Base-by-base conservation (phyloP, 495 filamentous ascomycete species). In the Penicillium coprophilum region DNA sequence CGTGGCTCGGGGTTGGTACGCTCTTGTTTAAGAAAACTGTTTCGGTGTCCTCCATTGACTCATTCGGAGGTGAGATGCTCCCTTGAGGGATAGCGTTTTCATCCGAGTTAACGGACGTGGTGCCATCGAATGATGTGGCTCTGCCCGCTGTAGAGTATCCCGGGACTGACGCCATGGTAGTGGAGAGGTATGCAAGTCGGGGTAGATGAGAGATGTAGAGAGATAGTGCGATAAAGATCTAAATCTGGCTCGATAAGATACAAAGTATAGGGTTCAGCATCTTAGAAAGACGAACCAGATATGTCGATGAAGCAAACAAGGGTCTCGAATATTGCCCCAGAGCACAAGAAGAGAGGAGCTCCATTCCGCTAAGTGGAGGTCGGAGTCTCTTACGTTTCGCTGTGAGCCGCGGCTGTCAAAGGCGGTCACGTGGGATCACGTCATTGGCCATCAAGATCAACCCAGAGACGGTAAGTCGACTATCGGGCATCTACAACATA, bases 21-120 rank as follows among this genome's bases (percentile, higher is more conserved):
- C 66, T 59, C 32, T 72, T 69, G 53, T 78, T 78, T 46, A 80
- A 58, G 19, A 78, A 60, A 9, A 81, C 68, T 3, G 76, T 73
- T 51, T 78, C 75, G 23, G 64, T 66, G 40, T 75, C 71, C 46
- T 77, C 77, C 4, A 57, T 54, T 6, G 53, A 54, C 15, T 68
- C 64, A 3, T 57, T 43, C 20, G 62, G 59, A 12, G 63, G 31
- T 15, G 50, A 31, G n/a, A 40, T 27, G 6, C 24, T 43, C 19
- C 57, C 56, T 46, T 62, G 46, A 3, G 58, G 31, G 31, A 39
- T 56, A 19, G 62, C 50, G 34, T 44, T 48, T 19, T 50, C 58
- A 38, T 67, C 60, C 24, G 59, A 50, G 58, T 59, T 59, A 46
- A 65, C 50, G 30, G 69, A 53, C 32, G 60, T 62, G 60, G 62